Conservation (phyloP, 2,329 filamentous ascomycete genomes). For the Talaromyces sp. region DNA sequence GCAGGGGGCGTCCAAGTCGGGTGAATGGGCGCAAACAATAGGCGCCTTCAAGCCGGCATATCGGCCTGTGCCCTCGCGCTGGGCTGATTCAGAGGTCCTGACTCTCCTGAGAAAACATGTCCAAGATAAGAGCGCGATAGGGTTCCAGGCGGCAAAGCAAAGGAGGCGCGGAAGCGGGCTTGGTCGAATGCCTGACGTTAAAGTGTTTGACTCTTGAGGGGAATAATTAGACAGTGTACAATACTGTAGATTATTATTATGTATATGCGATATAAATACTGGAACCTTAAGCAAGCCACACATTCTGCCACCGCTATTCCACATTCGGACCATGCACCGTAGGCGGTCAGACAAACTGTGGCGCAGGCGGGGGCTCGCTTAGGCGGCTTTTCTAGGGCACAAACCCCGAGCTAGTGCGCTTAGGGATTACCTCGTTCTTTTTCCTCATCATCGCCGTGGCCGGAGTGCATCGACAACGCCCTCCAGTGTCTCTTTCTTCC, state of each 20-base stretch:
- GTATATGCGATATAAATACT: neutral
- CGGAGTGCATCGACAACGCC: conserved; percentile 35
- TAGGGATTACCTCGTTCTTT: conserved; percentile 35
- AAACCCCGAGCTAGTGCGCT: conserved; percentile 29
- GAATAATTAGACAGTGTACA: neutral
- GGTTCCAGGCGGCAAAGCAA: conserved; percentile 35
- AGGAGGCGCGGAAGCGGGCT: conserved; percentile 35
- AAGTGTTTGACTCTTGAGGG: conserved; percentile 31
- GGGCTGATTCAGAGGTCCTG: conserved; percentile 79
- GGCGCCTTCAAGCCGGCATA: conserved; percentile 93
- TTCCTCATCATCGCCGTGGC: conserved; percentile 28
- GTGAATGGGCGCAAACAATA: conserved; percentile 96
- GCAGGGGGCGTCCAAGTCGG: conserved; percentile 51
- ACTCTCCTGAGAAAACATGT: conserved; percentile 76
- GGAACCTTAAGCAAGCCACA: neutral
- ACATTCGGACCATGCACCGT: neutral
- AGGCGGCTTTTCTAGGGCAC: conserved; percentile 16
- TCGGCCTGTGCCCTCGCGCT: conserved; percentile 78
- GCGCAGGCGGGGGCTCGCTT: conserved; percentile 12
- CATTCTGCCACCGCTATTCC: conserved; percentile 2
- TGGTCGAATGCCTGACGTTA: conserved; percentile 47
- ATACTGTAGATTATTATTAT: neutral
- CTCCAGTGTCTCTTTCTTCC: conserved; percentile 24
- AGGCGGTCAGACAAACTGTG: conserved; percentile 4
- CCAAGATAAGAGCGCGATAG: conserved; percentile 57